Evolutionary conservation across 257 asterid species (phyloP).

Genomic region (Osmanthus fragrans): DNA sequence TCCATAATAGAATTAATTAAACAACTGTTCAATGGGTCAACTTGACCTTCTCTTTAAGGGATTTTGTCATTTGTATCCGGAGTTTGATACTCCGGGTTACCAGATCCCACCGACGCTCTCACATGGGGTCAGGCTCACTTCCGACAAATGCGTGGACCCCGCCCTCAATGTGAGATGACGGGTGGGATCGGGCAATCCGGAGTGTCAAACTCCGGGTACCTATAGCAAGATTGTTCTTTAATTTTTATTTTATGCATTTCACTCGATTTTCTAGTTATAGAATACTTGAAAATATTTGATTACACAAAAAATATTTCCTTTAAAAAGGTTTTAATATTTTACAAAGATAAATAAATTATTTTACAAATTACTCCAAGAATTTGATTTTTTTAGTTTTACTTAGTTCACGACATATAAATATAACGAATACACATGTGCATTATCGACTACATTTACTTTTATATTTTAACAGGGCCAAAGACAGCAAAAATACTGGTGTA

Average conservation of each 20-base stretch:
- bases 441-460: not conserved
- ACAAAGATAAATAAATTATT: not conserved
- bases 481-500: slow-evolving; percentile 63
- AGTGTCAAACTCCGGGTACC: no score
- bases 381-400: not conserved
- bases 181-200: no score
- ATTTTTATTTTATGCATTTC: not conserved
- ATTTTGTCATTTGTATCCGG: no score
- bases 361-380: not conserved
- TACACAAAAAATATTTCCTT: no score
- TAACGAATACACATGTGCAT: not conserved
- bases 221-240: no score
- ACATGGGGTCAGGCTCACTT: no score
- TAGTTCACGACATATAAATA: not conserved
- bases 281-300: not conserved
- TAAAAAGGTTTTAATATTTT: no score
- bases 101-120: no score
- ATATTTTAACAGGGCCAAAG: slow-evolving; percentile 43
- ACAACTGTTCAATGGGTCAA: not conserved
- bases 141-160: no score
- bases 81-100: no score
- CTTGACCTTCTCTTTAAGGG: not conserved
- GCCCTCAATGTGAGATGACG: no score
- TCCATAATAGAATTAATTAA: not conserved
- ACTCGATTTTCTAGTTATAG: not conserved